Percentiles rank a stretch among this genome's conserved stretches.
phyloP scores from a whole-genome alignment of 2,329 filamentous ascomycete species.

The Podosphaera leucotricha region DNA sequence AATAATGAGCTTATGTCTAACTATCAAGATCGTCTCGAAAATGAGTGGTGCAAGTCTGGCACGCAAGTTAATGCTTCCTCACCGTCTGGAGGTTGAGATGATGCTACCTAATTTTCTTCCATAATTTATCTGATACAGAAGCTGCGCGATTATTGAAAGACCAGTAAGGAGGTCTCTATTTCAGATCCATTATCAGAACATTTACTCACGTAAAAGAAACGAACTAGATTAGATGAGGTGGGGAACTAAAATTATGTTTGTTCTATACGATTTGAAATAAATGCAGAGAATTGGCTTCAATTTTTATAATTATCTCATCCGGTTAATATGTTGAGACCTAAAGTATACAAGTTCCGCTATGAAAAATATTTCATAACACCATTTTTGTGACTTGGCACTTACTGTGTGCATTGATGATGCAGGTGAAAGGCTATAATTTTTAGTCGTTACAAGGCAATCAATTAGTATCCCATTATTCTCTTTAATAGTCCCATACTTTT shows the following conservation, averaged over 20 bases:
- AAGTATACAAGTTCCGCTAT: neutral
- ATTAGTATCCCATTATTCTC: constrained; percentile 15
- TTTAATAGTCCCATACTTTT: constrained; percentile 13
- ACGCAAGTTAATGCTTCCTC: neutral
- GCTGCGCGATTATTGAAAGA: neutral
- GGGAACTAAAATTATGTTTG: no score
- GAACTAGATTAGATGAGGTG: no score
- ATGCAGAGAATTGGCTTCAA: no score
- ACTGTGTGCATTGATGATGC: no score
- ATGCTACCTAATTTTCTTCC: no score
- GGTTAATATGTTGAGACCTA: neutral
- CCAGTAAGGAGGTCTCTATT: neutral
- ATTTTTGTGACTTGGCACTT: neutral
- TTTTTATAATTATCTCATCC: neutral
- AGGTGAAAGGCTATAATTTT: neutral
- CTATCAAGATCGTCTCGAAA: neutral
- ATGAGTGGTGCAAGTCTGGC: neutral
- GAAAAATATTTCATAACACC: neutral
- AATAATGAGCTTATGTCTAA: neutral
- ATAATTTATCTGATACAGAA: no score
- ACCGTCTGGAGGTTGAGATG: no score
- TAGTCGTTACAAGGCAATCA: neutral
- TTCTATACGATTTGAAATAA: no score
- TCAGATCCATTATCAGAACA: no score
- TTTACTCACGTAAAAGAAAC: no score